Conservation (phyloP, 1,284 basidiomycete genomes). For the Malassezia restricta region DNA sequence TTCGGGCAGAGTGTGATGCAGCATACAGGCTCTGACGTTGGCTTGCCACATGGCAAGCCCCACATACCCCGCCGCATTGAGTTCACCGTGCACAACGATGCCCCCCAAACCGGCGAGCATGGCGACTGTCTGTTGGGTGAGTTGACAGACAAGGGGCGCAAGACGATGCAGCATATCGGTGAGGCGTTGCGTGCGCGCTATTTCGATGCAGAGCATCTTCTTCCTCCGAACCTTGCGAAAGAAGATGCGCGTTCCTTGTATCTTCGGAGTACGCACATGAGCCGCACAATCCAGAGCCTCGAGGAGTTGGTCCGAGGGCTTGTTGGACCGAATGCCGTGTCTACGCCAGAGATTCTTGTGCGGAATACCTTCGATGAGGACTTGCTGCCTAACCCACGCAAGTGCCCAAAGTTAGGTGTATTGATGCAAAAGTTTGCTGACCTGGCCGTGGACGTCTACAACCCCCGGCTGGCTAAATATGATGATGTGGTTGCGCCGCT, state of each 20-base stretch:
- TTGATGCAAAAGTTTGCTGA: conserved; percentile 29
- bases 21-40: neutral
- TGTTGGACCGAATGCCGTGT: conserved; percentile 14
- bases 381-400: conserved; percentile 57
- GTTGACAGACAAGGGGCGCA: conserved; percentile 62
- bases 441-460: conserved; percentile 53
- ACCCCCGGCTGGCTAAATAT: conserved; percentile 56
- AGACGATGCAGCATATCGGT: conserved; percentile 61
- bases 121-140: conserved; percentile 56
- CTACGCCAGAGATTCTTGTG: conserved; percentile 20
- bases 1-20: conserved; percentile 31
- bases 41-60: neutral
- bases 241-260: conserved; percentile 18
- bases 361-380: conserved; percentile 57
- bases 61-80: conserved; percentile 26
- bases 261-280: conserved; percentile 58
- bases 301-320: conserved; percentile 60
- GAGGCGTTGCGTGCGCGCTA: conserved; percentile 57
- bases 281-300: conserved; percentile 63
- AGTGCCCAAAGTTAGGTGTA: conserved; percentile 55
- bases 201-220: conserved; percentile 54
- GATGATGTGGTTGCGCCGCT: conserved; percentile 60
- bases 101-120: conserved; percentile 16
- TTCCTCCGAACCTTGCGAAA: conserved; percentile 21
- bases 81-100: conserved; percentile 15